These are phyloP conservation scores for Suillus clintonianus DNA, from an alignment of 768 basidiomycete genomes.

Conservation along the genomic window DNA sequence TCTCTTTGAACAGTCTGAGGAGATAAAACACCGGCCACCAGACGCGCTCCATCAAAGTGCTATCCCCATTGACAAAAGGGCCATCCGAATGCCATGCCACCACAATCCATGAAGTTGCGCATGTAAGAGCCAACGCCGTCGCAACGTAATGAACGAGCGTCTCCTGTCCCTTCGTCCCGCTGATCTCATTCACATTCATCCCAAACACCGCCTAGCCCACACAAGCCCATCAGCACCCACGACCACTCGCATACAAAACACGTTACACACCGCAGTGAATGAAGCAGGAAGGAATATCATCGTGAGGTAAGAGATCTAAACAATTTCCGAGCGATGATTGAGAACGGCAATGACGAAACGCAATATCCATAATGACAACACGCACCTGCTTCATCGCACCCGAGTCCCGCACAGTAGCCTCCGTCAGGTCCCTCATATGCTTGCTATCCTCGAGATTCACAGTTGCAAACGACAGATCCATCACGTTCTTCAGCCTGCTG, in stretches of 20 bases:
- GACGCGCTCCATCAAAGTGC: slow-evolving; percentile 10
- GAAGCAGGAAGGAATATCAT: slow-evolving; percentile 59
- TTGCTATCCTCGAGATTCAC: slow-evolving; percentile 52
- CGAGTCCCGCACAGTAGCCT: slow-evolving; percentile 11
- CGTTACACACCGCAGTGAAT: slow-evolving; percentile 34
- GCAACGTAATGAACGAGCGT: slow-evolving; percentile 41
- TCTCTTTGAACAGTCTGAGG: background rate
- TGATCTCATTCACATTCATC: slow-evolving; percentile 32
- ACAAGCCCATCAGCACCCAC: too few relatives aligned
- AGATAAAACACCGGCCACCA: slow-evolving; percentile 24
- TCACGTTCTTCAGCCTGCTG: slow-evolving; percentile 27
- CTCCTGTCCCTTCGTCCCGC: slow-evolving; percentile 24
- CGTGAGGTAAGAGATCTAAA: slow-evolving; percentile 54
- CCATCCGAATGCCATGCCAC: slow-evolving; percentile 46
- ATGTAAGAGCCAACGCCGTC: slow-evolving; percentile 46
- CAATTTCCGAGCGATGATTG: too few relatives aligned
- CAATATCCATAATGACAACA: background rate
- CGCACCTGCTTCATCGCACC: slow-evolving; percentile 25
- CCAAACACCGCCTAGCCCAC: slow-evolving; percentile 24
- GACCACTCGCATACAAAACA: background rate
- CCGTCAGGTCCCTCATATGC: slow-evolving; percentile 6
- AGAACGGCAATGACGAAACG: background rate
- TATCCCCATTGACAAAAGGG: slow-evolving; percentile 9
- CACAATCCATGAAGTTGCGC: slow-evolving; percentile 53
- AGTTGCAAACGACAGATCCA: slow-evolving; percentile 46